A percentile compares a stretch with the other conserved stretches of the same genome.
Conservation (phyloP, 2,329 filamentous ascomycete genomes). For the Albifimbria verrucaria region DNA sequence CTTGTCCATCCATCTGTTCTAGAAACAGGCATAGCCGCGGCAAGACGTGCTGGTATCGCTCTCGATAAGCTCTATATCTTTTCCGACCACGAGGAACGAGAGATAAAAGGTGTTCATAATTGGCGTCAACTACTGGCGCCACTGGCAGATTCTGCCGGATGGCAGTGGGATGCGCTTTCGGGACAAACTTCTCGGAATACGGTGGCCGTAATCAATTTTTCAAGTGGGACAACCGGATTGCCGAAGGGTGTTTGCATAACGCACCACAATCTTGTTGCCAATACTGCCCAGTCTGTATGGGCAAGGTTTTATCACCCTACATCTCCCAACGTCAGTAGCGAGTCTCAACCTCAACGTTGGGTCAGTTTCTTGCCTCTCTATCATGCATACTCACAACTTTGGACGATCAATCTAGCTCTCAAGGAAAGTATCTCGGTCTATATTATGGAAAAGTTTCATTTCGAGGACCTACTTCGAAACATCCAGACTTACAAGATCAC, state of each 20-base stretch:
- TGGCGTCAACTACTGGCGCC: slow-evolving; percentile 37
- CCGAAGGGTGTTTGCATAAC: slow-evolving; percentile 50
- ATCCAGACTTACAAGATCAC: slow-evolving; percentile 53
- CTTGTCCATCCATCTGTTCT: slow-evolving; percentile 46
- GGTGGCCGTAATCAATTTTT: slow-evolving; percentile 46
- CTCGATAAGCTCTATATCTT: slow-evolving; percentile 44
- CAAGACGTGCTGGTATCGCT: slow-evolving; percentile 36
- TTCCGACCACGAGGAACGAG: slow-evolving; percentile 32
- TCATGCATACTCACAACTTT: slow-evolving; percentile 56
- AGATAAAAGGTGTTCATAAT: slow-evolving; percentile 32
- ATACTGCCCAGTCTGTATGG: slow-evolving; percentile 46
- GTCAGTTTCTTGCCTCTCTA: slow-evolving; percentile 65
- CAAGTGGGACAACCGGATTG: slow-evolving; percentile 48
- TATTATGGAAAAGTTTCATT: slow-evolving; percentile 55
- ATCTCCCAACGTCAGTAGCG: slow-evolving; percentile 21
- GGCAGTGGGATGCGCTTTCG: slow-evolving; percentile 50
- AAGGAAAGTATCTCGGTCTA: slow-evolving; percentile 46
- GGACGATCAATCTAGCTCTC: slow-evolving; percentile 44
- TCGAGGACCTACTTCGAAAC: slow-evolving; percentile 46
- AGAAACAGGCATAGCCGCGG: slow-evolving; percentile 38
- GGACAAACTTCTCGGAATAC: slow-evolving; percentile 32
- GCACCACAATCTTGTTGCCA: slow-evolving; percentile 47
- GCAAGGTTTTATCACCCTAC: slow-evolving; percentile 37
- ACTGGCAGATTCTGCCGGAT: slow-evolving; percentile 15
- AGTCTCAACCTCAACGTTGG: slow-evolving; percentile 38